Conservation (phyloP, 2,329 filamentous ascomycete species). For the Penicillium glabrum region DNA sequence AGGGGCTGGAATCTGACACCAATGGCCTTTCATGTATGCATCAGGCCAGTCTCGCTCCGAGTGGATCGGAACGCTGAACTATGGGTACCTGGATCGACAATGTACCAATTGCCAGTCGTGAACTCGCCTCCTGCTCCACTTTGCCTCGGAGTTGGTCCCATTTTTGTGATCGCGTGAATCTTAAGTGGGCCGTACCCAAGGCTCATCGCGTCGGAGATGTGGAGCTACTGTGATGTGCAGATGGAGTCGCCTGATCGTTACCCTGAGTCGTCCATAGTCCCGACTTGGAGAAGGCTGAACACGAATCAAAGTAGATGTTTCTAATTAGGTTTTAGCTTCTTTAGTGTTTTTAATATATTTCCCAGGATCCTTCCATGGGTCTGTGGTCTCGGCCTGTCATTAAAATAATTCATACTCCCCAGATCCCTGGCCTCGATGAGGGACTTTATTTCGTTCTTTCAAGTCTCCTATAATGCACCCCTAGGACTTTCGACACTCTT, state of each 20-base stretch:
- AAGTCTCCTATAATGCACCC: background rate
- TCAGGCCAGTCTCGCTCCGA: constrained; percentile 10
- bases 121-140: constrained; percentile 4
- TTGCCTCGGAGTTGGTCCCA: constrained; percentile 21
- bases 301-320: background rate
- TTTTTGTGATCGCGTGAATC: constrained; percentile 17
- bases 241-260: constrained; percentile 2
- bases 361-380: background rate
- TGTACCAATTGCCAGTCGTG: constrained; percentile 1
- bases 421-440: background rate
- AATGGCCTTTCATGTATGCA: constrained; percentile 2
- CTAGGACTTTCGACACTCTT: background rate
- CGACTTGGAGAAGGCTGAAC: background rate
- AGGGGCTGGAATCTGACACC: background rate
- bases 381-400: background rate
- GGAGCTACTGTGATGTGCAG: background rate
- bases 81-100: constrained; percentile 23
- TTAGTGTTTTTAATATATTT: background rate
- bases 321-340: background rate
- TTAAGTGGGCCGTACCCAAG: constrained; percentile 3
- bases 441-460: background rate
- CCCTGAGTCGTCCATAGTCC: background rate
- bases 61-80: constrained; percentile 18
- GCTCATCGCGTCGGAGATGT: constrained; percentile 5
- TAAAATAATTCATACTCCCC: background rate